phyloP scores from a whole-genome alignment of 768 basidiomycete genomes.

The Collybia sp. region DNA sequence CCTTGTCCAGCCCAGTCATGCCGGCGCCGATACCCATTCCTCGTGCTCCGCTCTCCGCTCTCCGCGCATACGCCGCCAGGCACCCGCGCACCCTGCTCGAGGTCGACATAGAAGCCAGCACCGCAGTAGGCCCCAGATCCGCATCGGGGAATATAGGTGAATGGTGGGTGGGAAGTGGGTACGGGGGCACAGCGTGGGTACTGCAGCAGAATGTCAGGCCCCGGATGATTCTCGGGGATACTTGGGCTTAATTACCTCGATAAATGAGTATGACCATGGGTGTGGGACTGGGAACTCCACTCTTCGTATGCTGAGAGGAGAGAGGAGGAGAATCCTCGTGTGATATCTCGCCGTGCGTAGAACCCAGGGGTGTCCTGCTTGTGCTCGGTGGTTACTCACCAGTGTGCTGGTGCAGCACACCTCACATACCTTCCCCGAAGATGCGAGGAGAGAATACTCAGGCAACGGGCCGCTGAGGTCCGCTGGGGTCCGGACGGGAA shows the following conservation, averaged over 20 bases:
- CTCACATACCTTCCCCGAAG: constrained; percentile 13
- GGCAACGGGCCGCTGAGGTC: constrained; percentile 23
- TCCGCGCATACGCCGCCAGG: constrained; percentile 48
- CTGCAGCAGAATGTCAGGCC: constrained; percentile 22
- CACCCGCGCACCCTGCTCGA: constrained; percentile 31
- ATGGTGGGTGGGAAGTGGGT: constrained; percentile 55
- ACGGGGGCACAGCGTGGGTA: constrained; percentile 38
- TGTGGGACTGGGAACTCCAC: constrained; percentile 26
- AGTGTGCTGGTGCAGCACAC: neutral
- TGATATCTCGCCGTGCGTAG: constrained; percentile 45
- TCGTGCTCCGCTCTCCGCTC: constrained; percentile 38
- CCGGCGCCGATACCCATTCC: constrained; percentile 25
- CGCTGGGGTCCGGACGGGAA: constrained; percentile 33
- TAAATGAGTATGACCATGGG: constrained; percentile 24
- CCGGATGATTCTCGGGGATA: too few species aligned
- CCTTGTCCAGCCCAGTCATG: constrained; percentile 38
- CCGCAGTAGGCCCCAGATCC: constrained; percentile 9
- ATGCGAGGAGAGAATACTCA: constrained; percentile 35
- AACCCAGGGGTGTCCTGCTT: constrained; percentile 14
- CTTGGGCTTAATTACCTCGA: constrained; percentile 24
- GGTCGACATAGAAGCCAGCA: constrained; percentile 43
- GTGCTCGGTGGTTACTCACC: neutral
- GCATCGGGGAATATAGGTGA: constrained; percentile 21
- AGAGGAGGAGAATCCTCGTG: constrained; percentile 49
- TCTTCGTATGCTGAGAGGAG: constrained; percentile 31